Base-by-base conservation (phyloP, 495 filamentous ascomycete species). In the Clohesyomyces aquaticus region DNA sequence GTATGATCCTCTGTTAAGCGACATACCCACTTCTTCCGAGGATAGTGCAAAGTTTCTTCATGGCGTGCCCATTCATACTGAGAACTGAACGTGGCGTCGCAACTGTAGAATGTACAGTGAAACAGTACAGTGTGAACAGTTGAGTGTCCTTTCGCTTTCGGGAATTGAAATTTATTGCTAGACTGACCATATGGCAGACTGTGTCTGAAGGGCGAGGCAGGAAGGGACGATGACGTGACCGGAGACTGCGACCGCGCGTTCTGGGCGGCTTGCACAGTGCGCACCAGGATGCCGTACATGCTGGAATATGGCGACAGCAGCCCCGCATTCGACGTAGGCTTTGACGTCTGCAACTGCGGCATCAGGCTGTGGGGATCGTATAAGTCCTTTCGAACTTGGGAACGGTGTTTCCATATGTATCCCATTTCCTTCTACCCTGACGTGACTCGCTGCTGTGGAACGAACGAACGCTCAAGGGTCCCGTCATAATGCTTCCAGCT, bases 301-400 rank as follows among this genome's bases (percentile, higher is more conserved):
- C 91, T 52, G 53, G 21, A 80, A 79, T 85, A 76, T 58, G 85
- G 73, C 71, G 82, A 78, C 76, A 84, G 71, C 32, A 71, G 46
- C 10, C 81, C 51, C 11, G 81, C 63, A 43, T 75, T 79, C 28
- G 68, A 73, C 23, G 54, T 29, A 63, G 77, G 74, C 69, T 74
- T 74, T 59, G n/a, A n/a, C n/a, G n/a, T n/a, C n/a, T n/a, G 67
- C 21, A 55, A 60, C 41, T 80, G 66, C n/a, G 78, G 56, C 27
- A 84, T 76, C 32, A 84, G 78, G 66, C 83, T 82, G 73, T 83
- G 78, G 4, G 90, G 87, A 64, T 87, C 90, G 82, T 88, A 96
- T 92, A 88, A 8, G 91, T 95, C 50, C 92, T 83, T 53, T 89
- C 86, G 62, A 96, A 81, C 74, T 94, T 95, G 4, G 92, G 90